Percentiles rank a stretch among this genome's conserved stretches.
Evolutionary conservation across 2,329 filamentous ascomycete genomes (phyloP).

Genomic region (Seiridium cupressi): DNA sequence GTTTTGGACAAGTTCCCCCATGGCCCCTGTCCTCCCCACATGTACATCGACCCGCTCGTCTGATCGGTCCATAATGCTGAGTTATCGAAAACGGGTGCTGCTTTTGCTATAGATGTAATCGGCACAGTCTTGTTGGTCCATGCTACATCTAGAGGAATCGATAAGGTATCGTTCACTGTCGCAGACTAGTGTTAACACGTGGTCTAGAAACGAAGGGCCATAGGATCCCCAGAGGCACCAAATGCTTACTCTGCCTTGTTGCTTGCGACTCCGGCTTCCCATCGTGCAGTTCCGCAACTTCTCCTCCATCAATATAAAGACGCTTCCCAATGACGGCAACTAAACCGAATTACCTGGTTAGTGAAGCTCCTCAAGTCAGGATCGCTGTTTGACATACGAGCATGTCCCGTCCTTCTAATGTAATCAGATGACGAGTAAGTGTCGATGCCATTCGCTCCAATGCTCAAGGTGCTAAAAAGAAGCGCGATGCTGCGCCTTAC

Average conservation of each 20-base stretch:
- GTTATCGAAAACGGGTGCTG: conserved; percentile 3
- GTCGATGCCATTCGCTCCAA: background rate
- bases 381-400: background rate
- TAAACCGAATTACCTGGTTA: background rate
- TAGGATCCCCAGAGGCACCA: too few relatives aligned
- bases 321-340: conserved; percentile 7
- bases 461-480: background rate
- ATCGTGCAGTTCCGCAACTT: background rate
- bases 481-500: background rate
- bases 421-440: background rate
- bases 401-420: background rate
- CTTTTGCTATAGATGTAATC: conserved; percentile 5
- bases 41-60: conserved; percentile 1
- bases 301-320: conserved; percentile 9
- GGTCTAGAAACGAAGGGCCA: background rate
- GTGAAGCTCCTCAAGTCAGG: background rate
- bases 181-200: background rate
- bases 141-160: conserved; percentile 4
- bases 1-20: conserved; percentile 6
- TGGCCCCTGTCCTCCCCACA: conserved; percentile 7
- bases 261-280: conserved; percentile 2
- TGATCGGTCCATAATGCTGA: conserved; percentile 6
- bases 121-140: conserved; percentile 9
- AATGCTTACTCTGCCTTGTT: conserved; percentile 1
- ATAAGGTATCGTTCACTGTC: conserved; percentile 9